These are phyloP conservation scores for Solanum ossicruentum DNA, from an alignment of 257 asterid species.

Conservation along the genomic window DNA sequence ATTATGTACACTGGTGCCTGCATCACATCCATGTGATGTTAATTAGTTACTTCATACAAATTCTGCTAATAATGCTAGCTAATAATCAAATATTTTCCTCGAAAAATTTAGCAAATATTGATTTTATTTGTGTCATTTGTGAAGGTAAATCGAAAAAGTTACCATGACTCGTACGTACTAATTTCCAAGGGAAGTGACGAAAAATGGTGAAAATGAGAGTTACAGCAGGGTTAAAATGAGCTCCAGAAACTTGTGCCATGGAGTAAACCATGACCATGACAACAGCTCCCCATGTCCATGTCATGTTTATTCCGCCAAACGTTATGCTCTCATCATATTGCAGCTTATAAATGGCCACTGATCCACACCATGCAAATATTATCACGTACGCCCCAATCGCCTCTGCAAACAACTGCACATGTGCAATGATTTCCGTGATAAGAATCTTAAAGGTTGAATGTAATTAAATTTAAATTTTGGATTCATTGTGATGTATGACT, in stretches of 20 bases:
- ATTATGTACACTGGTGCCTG: constrained; percentile 49
- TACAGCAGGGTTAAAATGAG: constrained; percentile 86
- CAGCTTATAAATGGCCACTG: constrained; percentile 38
- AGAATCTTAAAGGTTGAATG: background rate
- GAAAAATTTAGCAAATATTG: background rate
- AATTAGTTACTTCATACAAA: background rate
- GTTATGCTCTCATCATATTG: constrained; percentile 43
- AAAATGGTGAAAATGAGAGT: constrained; percentile 42
- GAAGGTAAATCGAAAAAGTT: background rate
- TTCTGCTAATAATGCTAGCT: background rate
- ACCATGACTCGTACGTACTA: constrained; percentile 12
- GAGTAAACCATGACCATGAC: constrained; percentile 67
- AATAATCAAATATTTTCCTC: background rate
- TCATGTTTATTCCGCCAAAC: constrained; percentile 46
- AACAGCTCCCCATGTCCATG: constrained; percentile 82
- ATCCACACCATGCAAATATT: constrained; percentile 66
- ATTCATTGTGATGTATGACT: background rate
- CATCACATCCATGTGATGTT: background rate
- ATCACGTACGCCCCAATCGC: constrained; percentile 50
- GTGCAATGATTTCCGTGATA: background rate
- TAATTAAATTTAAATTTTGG: background rate
- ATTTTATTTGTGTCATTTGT: background rate
- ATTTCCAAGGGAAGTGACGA: constrained; percentile 52
- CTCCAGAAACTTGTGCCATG: constrained; percentile 70
- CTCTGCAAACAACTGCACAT: constrained; percentile 50